phyloP scores from a whole-genome alignment of 2,329 filamentous ascomycete genomes.

The Orbilia ellipsospora region DNA sequence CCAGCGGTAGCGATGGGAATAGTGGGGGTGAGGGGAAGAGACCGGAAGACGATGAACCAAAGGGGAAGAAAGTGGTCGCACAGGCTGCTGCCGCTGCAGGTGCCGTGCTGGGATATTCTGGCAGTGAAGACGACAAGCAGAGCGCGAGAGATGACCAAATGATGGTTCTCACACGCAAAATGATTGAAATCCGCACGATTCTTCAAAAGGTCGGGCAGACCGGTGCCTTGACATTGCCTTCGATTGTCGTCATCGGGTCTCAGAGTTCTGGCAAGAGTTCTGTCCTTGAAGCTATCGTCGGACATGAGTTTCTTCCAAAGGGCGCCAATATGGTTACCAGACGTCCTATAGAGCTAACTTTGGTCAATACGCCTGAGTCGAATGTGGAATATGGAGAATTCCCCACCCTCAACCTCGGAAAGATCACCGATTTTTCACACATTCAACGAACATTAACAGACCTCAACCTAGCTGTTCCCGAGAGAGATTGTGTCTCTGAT shows the following conservation, averaged over 20 bases:
- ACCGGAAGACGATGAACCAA: slow-evolving; percentile 64
- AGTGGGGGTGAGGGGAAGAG: slow-evolving; percentile 62
- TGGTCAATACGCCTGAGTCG: slow-evolving; percentile 92
- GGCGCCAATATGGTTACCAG: slow-evolving; percentile 99
- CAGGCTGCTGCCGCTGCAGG: slow-evolving; percentile 78
- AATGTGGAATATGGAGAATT: slow-evolving; percentile 95
- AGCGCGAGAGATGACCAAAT: slow-evolving; percentile 92
- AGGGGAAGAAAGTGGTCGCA: slow-evolving; percentile 70
- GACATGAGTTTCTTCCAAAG: slow-evolving; percentile 96
- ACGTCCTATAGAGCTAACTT: slow-evolving; percentile 91
- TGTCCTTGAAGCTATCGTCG: slow-evolving; percentile 94
- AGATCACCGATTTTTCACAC: slow-evolving; percentile 88
- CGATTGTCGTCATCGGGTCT: slow-evolving; percentile 98
- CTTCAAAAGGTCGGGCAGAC: slow-evolving; percentile 93
- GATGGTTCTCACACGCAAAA: slow-evolving; percentile 99
- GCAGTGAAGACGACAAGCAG: slow-evolving; percentile 73
- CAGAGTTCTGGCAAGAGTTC: slow-evolving; percentile 99
- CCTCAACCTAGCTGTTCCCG: slow-evolving; percentile 90
- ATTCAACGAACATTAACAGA: slow-evolving; percentile 95
- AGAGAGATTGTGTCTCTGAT: slow-evolving; percentile 90
- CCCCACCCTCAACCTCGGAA: slow-evolving; percentile 86
- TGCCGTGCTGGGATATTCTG: slow-evolving; percentile 81
- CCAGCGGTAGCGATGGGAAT: slow-evolving; percentile 59
- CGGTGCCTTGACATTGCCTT: slow-evolving; percentile 85
- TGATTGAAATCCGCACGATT: slow-evolving; percentile 97